Base-by-base conservation (phyloP, 331 rosid species). In the Acacia pycnantha region DNA sequence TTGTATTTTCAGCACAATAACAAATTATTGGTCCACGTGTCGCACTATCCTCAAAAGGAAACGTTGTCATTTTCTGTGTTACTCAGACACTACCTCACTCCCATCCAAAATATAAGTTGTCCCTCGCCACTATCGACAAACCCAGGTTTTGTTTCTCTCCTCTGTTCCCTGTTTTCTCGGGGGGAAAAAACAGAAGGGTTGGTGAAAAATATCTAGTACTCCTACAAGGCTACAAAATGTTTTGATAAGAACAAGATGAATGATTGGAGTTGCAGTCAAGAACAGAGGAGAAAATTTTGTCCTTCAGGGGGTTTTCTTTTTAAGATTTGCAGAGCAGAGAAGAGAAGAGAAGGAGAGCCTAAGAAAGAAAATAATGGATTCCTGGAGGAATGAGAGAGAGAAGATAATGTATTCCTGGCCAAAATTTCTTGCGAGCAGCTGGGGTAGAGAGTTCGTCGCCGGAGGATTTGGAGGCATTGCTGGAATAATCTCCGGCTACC, bases 401-500 rank as follows among this genome's bases (percentile, higher is more conserved):
- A 10, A 65, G 53, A 84, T 26, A 77, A 93, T 92, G 97, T 98
- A 96, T 88, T 93, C 94, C 78, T 92, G 97, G 41, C 97, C 93
- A 67, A 92, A 92, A 51, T 94, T 92, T 87, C 89, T 93, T 44
- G 99, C 97, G 37, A 87, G 46, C 78, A 91, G 90, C 84, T 91
- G 95, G 89, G 97, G 98, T 0, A 94, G 75, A 87, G 99, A 96
- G 67, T 96, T 96, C 87, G 94, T 96, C n/a, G 99, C 98, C 0
- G 98, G 98, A 16, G 98, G 99, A 0, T 84, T 88, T 77, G 98
- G 99, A 50, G 99, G 99, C 65, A 78, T 86, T 48, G 99, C 99
- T 26, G 98, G 98, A 54, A 48, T 94, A 5, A 13, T 96, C 48
- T 89, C 97, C 12, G 97, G 99, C 59, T 91, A 92, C 74, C 99